Conservation (phyloP, 805 yeast genomes). For the Candida pseudofarinosa region DNA sequence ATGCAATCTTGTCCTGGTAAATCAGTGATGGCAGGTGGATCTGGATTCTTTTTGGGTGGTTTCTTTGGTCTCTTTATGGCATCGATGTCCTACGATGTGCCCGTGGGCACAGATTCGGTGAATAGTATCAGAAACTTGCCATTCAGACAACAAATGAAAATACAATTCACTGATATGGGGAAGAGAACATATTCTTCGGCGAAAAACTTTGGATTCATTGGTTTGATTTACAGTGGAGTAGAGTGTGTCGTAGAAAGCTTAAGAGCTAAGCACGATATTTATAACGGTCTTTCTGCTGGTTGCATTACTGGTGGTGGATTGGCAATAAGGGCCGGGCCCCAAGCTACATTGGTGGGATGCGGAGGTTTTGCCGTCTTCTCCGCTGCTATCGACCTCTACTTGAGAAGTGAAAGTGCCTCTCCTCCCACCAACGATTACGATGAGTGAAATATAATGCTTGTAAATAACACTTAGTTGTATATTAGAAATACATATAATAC, state of each 20-base stretch:
- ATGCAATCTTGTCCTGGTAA: conserved; percentile 96
- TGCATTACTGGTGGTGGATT: conserved; percentile 96
- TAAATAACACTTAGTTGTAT: conserved; percentile 3
- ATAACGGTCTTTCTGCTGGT: conserved; percentile 90
- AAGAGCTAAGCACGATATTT: conserved; percentile 87
- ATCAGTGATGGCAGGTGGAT: conserved; percentile 83
- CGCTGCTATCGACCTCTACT: conserved; percentile 79
- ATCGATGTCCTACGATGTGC: conserved; percentile 74
- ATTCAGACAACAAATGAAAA: conserved; percentile 84
- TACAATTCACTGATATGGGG: conserved; percentile 91
- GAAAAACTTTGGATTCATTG: conserved; percentile 89
- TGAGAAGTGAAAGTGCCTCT: conserved; percentile 75
- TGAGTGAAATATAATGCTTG: conserved; percentile 17
- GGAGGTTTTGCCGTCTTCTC: conserved; percentile 97
- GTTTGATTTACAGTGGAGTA: conserved; percentile 86
- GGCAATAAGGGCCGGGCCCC: conserved; percentile 90
- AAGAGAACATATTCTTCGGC: conserved; percentile 84
- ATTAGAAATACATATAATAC: conserved; percentile 3
- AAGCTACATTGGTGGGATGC: conserved; percentile 86
- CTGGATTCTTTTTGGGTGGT: conserved; percentile 94
- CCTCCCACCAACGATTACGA: conserved; percentile 92
- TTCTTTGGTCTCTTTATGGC: conserved; percentile 95
- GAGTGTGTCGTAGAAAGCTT: conserved; percentile 84
- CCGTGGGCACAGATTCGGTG: conserved; percentile 55
- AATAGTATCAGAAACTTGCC: conserved; percentile 77